Base-by-base conservation (phyloP, 306 rosid species). In the Dalbergia oliveri region DNA sequence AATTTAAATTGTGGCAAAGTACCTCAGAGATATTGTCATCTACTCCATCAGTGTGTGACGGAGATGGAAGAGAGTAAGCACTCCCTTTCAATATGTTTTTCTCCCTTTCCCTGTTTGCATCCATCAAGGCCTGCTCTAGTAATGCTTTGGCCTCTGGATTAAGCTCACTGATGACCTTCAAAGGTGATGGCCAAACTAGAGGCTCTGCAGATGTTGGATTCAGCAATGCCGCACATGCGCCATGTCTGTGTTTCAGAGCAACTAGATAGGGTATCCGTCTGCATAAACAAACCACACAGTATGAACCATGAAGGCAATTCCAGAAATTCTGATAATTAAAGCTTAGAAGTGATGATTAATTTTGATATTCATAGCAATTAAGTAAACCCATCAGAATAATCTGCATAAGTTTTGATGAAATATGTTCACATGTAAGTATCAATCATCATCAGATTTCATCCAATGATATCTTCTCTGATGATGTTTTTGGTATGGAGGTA, bases 141-240 rank as follows among this genome's bases (percentile, higher is more conserved):
- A 95, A 79, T 43, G 82, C 84, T 77, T 93, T 95, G 50, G 99
- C 98, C 39, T 95, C 98, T 8, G 88, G 89, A 68, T 93, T 87
- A 66, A 95, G 99, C 85, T 93, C 99, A 59, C 90, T 87, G 73
- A 95, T 93, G 70, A 91, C 88, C 88, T 93, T 95, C 88, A 95
- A 89, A n/a, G 98, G 91, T 41, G 98, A 87, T 14, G 98, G 99
- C 99, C 99, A 95, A 54, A 95, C 99, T 51, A 95, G 94, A 83
- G 99, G 98, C 85, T 95, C 98, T 6, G 97, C 94, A 59, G 99
- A 88, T 16, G 94, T 66, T 72, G 97, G 98, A 84, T 93, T 95
- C 61, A 95, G 83, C 90, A 95, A 82, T 37, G 97, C 98, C 41
- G 99, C 98, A 86, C 98, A 93, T 63, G 90, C 79, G 59, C 91